phyloP scores from a whole-genome alignment of 768 basidiomycete species.

The Tylopilus subfusipes region DNA sequence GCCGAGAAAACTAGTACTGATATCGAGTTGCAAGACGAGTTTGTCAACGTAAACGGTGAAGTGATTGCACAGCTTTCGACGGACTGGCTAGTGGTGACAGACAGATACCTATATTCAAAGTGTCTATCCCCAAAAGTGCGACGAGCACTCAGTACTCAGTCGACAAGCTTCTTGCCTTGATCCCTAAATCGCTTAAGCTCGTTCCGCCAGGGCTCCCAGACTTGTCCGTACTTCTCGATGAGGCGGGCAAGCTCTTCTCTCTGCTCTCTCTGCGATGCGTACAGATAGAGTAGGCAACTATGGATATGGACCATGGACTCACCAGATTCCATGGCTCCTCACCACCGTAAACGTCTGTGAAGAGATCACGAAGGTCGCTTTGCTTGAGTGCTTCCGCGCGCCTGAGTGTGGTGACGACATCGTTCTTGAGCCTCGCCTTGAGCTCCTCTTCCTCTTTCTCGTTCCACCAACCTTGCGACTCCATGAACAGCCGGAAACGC shows the following conservation, averaged over 20 bases:
- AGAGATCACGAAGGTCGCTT: conserved; percentile 72
- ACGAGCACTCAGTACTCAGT: conserved; percentile 24
- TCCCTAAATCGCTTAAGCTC: conserved; percentile 77
- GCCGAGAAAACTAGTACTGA: not conserved
- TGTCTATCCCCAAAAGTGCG: not conserved
- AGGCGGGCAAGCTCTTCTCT: conserved; percentile 70
- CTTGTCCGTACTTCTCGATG: conserved; percentile 80
- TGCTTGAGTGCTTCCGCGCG: conserved; percentile 68
- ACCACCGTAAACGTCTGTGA: conserved; percentile 85
- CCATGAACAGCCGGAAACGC: conserved; percentile 83
- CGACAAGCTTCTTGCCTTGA: conserved; percentile 57
- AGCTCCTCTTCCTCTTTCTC: conserved; percentile 68
- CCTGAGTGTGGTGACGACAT: conserved; percentile 77
- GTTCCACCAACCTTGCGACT: conserved; percentile 83
- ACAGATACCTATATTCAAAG: not conserved
- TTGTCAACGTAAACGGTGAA: not conserved
- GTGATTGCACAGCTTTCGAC: conserved; percentile 11
- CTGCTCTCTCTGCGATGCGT: conserved; percentile 64
- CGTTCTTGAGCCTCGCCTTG: conserved; percentile 62
- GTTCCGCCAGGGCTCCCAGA: conserved; percentile 81
- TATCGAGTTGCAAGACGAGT: no score
- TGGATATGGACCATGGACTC: conserved; percentile 30
- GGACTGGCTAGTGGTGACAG: not conserved
- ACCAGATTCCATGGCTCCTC: conserved; percentile 84
- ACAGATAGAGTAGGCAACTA: not conserved